Base-by-base conservation (phyloP, 1,284 basidiomycete species). In the Amylostereum chailletii region DNA sequence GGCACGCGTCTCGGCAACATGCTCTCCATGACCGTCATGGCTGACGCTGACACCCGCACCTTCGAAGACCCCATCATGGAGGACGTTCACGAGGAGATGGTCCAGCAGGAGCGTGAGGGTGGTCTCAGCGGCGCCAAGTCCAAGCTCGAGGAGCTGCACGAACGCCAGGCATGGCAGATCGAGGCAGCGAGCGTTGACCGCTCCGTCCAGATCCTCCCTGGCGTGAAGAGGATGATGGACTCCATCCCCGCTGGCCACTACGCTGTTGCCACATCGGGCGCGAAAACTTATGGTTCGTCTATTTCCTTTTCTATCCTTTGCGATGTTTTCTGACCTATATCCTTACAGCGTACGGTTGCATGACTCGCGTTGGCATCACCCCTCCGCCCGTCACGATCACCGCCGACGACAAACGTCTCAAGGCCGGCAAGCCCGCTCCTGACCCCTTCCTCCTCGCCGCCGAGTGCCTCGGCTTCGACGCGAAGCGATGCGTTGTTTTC, bases 401-500 rank as follows among this genome's bases (percentile, higher is more conserved):
- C 19, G 86, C 85, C 37, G 86, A 89, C 62, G 86, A 90, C 70
- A 79, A 76, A 58, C 78, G 79, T 40, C 69, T 82, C 55, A 78
- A 78, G 59, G 77, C 76, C 0, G 79, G 79, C 42, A 83, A 85
- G 66, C 83, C 83, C 42, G 77, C 79, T 27, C 83, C 83, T 4
- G 82, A 86, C 62, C 84, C 85, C 1, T 88, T 87, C 75, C 71
- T 88, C 51, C 77, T 87, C 49, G 85, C 86, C 3, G 86, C 86
- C 3, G 65, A 79, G 55, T 81, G 83, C 61, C 77, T 90, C 50
- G 86, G 86, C 1, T 85, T 71, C 60, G 66, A 72, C 10, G 72
- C 79, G 10, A 64, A 67, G 49, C 70, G 72, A 19, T 83, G 81
- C 52, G 76, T 88, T 55, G 83, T 89, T 48, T 85, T 87, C 55